Evolutionary conservation across 331 rosid genomes (phyloP).

Genomic region (Acacia pycnantha): DNA sequence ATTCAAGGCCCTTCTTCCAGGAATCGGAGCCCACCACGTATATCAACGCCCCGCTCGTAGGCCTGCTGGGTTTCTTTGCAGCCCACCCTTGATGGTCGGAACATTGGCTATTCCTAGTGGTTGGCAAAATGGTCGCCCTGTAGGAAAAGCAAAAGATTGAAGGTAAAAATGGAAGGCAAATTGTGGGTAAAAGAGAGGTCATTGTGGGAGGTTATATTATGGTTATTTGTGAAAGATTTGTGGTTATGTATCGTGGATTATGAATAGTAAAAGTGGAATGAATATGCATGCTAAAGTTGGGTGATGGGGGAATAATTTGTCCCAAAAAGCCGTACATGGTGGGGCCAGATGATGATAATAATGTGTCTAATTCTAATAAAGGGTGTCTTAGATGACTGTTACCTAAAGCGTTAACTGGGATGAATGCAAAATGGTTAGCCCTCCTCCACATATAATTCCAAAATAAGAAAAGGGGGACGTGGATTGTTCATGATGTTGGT

Average conservation of each 20-base stretch:
- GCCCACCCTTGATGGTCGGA: conserved; percentile 59
- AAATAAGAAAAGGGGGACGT: no score
- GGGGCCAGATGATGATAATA: neutral
- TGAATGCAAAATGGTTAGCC: neutral
- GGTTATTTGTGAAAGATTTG: neutral
- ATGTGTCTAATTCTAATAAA: neutral
- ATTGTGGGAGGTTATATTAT: neutral
- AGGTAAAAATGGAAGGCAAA: neutral
- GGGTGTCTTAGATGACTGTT: neutral
- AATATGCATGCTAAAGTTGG: neutral
- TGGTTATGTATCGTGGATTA: neutral
- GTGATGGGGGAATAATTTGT: neutral
- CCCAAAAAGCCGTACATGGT: neutral
- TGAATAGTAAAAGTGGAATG: neutral
- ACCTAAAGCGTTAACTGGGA: neutral
- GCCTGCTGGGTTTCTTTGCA: conserved; percentile 84
- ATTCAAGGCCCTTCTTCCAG: conserved; percentile 87
- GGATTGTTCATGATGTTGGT: neutral
- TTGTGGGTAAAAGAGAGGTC: neutral
- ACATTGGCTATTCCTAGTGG: conserved; percentile 37
- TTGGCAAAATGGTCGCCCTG: conserved; percentile 74
- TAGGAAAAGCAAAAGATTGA: neutral
- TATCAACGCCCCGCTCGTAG: conserved; percentile 85
- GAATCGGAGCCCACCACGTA: conserved; percentile 93
- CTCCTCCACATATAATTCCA: neutral